These are phyloP conservation scores for Rubia tinctorum DNA, from an alignment of 305 asterid species.

Conservation along the genomic window DNA sequence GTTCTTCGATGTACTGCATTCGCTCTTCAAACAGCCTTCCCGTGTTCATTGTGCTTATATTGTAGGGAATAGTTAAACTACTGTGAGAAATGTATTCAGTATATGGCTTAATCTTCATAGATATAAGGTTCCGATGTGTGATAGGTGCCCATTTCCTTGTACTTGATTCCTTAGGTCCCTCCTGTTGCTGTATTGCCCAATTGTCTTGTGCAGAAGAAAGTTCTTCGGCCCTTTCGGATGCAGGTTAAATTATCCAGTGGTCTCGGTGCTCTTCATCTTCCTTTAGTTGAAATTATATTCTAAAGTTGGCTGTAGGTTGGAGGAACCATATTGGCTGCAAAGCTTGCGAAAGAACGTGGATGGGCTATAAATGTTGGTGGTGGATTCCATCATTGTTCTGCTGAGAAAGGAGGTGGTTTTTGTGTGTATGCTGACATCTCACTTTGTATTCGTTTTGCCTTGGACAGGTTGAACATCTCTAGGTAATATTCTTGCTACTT, in stretches of 20 bases:
- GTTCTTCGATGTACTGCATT: background rate
- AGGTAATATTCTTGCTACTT: slow-evolving; percentile 42
- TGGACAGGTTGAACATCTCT: slow-evolving; percentile 56
- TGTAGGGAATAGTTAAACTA: background rate
- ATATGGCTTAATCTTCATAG: background rate
- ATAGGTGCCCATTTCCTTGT: slow-evolving; percentile 4
- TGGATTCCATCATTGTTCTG: slow-evolving; percentile 97
- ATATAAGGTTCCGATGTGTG: background rate
- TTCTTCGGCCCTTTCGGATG: slow-evolving; percentile 82
- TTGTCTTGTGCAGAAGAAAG: slow-evolving; percentile 73
- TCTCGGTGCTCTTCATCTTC: slow-evolving; percentile 6
- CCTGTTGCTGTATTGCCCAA: slow-evolving; percentile 83
- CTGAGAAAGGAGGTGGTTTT: slow-evolving; percentile 88
- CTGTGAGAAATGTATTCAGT: background rate
- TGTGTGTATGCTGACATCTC: slow-evolving; percentile 93
- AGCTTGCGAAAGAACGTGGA: slow-evolving; percentile 93
- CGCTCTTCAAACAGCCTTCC: no score
- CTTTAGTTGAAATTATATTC: slow-evolving; percentile 10
- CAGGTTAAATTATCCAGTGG: slow-evolving; percentile 46
- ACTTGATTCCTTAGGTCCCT: slow-evolving; percentile 54
- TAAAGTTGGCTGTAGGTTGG: slow-evolving; percentile 59
- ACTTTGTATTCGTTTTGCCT: slow-evolving; percentile 84
- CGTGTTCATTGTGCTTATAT: background rate
- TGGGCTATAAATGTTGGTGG: slow-evolving; percentile 99
- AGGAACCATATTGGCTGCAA: slow-evolving; percentile 92